Conservation (phyloP, 345 rosid species). For the Corchorus olitorius region DNA sequence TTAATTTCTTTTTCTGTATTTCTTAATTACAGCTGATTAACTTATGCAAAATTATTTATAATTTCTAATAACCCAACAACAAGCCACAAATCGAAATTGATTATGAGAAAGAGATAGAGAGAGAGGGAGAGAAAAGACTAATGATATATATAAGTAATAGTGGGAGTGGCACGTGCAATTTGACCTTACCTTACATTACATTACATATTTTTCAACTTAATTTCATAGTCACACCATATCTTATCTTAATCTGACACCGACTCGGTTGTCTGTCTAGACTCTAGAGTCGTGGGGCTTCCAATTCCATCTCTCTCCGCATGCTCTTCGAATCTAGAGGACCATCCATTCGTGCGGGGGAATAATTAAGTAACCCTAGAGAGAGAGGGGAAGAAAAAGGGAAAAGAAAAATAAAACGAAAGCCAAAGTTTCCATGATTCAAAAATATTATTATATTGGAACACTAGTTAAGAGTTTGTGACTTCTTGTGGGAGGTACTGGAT, state of each 20-base stretch:
- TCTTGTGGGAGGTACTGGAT: too few species aligned
- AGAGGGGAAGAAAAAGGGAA: too few species aligned
- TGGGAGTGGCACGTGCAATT: neutral
- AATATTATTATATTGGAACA: too few species aligned
- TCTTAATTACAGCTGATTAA: neutral
- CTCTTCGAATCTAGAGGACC: neutral
- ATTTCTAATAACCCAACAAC: too few species aligned
- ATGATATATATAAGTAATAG: neutral
- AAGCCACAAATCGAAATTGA: too few species aligned
- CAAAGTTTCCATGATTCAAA: too few species aligned
- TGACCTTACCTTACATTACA: neutral
- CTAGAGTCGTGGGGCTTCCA: neutral
- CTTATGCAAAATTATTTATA: neutral
- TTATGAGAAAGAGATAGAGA: too few species aligned
- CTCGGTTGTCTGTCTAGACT: neutral
- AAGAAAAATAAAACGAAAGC: too few species aligned
- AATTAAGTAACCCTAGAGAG: neutral
- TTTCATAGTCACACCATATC: neutral
- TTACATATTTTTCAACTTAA: too few species aligned
- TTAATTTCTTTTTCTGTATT: neutral
- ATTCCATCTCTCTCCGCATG: neutral
- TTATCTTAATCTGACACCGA: conserved; percentile 1
- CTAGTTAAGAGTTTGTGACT: too few species aligned
- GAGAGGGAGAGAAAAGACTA: neutral
- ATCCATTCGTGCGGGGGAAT: neutral